Base-by-base conservation (phyloP, 371 early-diverging fungal genomes). In the Mortierella sp. region DNA sequence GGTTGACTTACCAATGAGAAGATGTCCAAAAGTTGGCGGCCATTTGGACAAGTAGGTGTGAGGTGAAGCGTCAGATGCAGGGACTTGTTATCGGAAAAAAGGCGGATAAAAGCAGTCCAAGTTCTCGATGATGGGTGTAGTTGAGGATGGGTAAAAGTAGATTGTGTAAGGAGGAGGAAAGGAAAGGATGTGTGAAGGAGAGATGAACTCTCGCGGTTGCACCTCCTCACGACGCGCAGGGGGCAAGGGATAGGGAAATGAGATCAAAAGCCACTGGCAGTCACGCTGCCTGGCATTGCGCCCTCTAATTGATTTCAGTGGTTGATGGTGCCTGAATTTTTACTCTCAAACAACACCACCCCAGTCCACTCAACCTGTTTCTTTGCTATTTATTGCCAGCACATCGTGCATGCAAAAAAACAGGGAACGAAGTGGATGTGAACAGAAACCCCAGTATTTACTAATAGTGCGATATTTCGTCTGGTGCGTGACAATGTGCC, bases 21-120 rank as follows among this genome's bases (percentile, higher is more conserved):
- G 95, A 94, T 68, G 91, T 90, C 95, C 95, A 95, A 83, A 93
- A 95, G 87, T 95, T 95, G 76, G 95, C 94, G 10, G 95, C 93
- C 95, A 95, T 95, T 51, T 72, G n/a, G 51, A 32, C 18, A 73
- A 51, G 49, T 44, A 29, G 14, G 35, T n/a, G 51, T n/a, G 65
- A 29, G n/a, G 75, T 32, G 29, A 58, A 11, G 58, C 3, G 60
- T 72, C 72, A 70, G 75, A 78, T 56, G 72, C 71, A 77, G 38
- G 35, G 8, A 65, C 29, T 49, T 32, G 0, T 4, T 10, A 41
- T 35, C 49, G 10, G 16, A 16, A 41, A 14, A n/a, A 38, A 68
- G 63, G 27, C 29, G 58, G 29, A 1, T 11, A 11, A 16, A 38
- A 18, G 8, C 10, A n/a, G 11, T 51, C 41, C 14, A 56, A 16